These are phyloP conservation scores for Globisporangium rhizosaccharum DNA, from an alignment of 352 stramenopile species.

Conservation along the genomic window DNA sequence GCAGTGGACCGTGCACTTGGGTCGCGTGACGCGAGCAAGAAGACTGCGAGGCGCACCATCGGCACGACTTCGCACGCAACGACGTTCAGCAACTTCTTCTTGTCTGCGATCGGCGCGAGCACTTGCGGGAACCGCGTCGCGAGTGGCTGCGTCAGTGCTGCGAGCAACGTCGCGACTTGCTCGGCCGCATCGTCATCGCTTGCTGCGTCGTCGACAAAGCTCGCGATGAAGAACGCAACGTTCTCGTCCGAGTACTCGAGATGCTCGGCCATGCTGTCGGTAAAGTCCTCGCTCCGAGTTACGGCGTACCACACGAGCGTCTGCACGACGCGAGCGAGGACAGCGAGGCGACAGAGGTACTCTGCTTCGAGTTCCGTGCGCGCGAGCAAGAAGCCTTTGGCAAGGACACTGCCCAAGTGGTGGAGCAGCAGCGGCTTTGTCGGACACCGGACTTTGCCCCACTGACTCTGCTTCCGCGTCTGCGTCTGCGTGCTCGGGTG, in stretches of 20 bases:
- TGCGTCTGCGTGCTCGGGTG: conserved; percentile 80
- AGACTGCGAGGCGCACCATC: conserved; percentile 62
- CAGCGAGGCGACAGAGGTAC: conserved; percentile 52
- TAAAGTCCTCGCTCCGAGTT: conserved; percentile 51
- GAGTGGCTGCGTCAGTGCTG: conserved; percentile 22
- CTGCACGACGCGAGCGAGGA: conserved; percentile 70
- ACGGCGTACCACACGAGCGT: conserved; percentile 73
- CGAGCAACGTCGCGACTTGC: conserved; percentile 26
- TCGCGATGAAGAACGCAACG: conserved; percentile 43
- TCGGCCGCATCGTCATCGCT: conserved; percentile 21
- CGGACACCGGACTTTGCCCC: conserved; percentile 73
- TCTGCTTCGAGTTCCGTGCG: conserved; percentile 50
- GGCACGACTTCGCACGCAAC: conserved; percentile 71
- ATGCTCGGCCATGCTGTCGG: conserved; percentile 53
- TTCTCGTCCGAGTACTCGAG: conserved; percentile 51
- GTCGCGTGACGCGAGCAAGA: conserved; percentile 44
- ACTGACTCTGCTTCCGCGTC: conserved; percentile 84
- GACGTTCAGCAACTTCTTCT: conserved; percentile 59
- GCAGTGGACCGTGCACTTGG: conserved; percentile 4
- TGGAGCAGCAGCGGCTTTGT: conserved; percentile 69
- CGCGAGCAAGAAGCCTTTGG: conserved; percentile 64
- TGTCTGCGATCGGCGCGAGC: conserved; percentile 24
- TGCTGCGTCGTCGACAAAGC: conserved; percentile 27
- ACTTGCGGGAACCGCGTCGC: conserved; percentile 21
- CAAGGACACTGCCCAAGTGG: conserved; percentile 68